Conservation (phyloP, 78 protist genomes). For the Paulinella micropora region DNA sequence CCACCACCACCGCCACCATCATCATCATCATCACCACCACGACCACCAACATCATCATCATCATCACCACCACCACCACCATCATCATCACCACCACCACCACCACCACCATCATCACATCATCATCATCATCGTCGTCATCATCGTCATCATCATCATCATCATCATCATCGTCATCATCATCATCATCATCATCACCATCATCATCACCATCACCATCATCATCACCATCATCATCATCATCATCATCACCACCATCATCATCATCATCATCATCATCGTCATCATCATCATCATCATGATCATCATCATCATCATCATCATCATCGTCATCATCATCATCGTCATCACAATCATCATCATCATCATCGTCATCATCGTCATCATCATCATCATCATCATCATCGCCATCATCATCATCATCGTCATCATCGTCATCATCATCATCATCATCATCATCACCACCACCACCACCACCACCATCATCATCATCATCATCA, state of each 20-base stretch:
- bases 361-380: not conserved
- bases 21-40: not conserved
- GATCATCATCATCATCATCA: not conserved
- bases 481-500: not conserved
- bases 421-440: not conserved
- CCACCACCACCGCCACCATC: not conserved
- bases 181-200: not conserved
- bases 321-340: no score
- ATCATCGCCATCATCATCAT: not conserved
- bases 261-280: not conserved
- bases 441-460: not conserved
- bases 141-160: not conserved
- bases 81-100: not conserved
- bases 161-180: not conserved
- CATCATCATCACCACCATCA: not conserved
- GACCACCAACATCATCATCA: no score
- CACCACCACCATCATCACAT: no score
- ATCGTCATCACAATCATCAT: no score
- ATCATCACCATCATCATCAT: not conserved
- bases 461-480: not conserved
- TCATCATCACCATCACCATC: not conserved
- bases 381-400: not conserved
- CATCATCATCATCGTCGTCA: not conserved
- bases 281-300: not conserved
- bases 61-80: not conserved